A percentile compares a stretch with the other conserved stretches of the same genome.
phyloP scores from a whole-genome alignment of 495 filamentous ascomycete species.

The Apodospora peruviana region DNA sequence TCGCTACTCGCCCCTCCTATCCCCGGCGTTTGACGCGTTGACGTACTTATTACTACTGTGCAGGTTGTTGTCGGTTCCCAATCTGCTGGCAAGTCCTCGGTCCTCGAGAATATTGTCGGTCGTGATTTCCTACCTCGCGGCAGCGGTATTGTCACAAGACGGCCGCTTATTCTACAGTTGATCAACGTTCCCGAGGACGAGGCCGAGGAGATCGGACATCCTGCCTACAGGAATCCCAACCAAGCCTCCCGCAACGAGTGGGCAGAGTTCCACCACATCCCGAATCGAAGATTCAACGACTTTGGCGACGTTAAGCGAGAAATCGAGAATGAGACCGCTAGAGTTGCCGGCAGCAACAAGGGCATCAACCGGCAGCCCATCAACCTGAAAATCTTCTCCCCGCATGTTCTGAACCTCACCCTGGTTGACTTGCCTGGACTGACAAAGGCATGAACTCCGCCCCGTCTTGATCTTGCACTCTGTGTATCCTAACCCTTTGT shows the following conservation, averaged over 20 bases:
- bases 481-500: constrained; percentile 1
- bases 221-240: constrained; percentile 42
- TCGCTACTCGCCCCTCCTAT: not conserved
- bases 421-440: constrained; percentile 93
- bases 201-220: constrained; percentile 53
- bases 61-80: constrained; percentile 98
- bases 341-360: constrained; percentile 96
- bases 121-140: constrained; percentile 95
- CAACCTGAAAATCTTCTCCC: constrained; percentile 98
- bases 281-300: constrained; percentile 83
- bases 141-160: constrained; percentile 90
- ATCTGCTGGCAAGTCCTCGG: constrained; percentile 98
- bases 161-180: constrained; percentile 92
- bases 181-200: constrained; percentile 94
- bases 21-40: not conserved
- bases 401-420: constrained; percentile 92
- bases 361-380: constrained; percentile 97
- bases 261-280: constrained; percentile 96
- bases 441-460: constrained; percentile 72
- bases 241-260: constrained; percentile 61
- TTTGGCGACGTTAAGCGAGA: constrained; percentile 91
- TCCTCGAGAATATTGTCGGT: constrained; percentile 97
- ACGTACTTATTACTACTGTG: constrained; percentile 6
- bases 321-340: constrained; percentile 92
- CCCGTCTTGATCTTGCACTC: not conserved